Percentiles rank a stretch among this genome's conserved stretches.
Conservation (phyloP, 2,329 filamentous ascomycete genomes). For the Aureobasidium pullulans region DNA sequence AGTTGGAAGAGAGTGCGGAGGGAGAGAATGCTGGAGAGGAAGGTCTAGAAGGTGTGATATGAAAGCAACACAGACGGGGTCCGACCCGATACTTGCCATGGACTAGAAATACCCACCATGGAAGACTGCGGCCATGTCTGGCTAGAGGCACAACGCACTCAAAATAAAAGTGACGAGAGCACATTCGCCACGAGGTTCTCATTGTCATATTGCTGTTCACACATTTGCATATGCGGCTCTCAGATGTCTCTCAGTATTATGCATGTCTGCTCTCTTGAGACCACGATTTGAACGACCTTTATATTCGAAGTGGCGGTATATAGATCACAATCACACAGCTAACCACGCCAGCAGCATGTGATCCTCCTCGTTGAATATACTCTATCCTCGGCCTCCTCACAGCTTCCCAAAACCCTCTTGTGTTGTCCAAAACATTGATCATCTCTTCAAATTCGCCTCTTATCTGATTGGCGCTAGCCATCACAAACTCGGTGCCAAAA, state of each 20-base stretch:
- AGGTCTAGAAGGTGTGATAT: background rate
- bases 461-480: constrained; percentile 37
- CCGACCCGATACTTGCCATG: background rate
- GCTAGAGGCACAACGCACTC: no score
- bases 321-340: constrained; percentile 54
- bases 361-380: constrained; percentile 49
- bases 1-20: background rate
- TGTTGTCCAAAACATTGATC: constrained; percentile 16
- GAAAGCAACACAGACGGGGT: background rate
- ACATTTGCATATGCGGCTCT: no score
- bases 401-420: background rate
- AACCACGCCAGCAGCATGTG: constrained; percentile 54
- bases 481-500: constrained; percentile 41
- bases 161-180: no score
- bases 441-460: constrained; percentile 23
- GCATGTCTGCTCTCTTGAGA: no score
- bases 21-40: background rate
- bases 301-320: constrained; percentile 2
- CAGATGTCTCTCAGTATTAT: no score
- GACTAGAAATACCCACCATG: no score
- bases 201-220: no score
- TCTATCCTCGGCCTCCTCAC: constrained; percentile 24
- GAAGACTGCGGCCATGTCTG: no score
- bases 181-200: no score
- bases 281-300: background rate